phyloP scores from a whole-genome alignment of 768 basidiomycete species.

The Clavaria fumosa region DNA sequence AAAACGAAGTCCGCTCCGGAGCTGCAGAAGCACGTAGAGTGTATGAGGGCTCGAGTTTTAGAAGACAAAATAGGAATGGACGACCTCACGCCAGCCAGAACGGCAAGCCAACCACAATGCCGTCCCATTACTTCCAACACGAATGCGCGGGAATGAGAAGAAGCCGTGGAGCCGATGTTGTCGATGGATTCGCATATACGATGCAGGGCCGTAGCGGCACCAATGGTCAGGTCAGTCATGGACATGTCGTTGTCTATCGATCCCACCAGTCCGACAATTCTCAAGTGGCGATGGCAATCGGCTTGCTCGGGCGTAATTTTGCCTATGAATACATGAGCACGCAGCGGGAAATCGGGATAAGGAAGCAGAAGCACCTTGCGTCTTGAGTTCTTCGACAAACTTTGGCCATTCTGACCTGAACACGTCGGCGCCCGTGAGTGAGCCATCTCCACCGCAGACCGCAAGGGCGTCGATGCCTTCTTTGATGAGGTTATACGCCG shows the following conservation, averaged over 20 bases:
- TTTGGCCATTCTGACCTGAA: constrained; percentile 90
- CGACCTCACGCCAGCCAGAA: constrained; percentile 87
- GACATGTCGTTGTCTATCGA: constrained; percentile 99
- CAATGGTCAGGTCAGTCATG: constrained; percentile 93
- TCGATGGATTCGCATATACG: constrained; percentile 97
- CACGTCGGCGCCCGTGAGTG: constrained; percentile 88
- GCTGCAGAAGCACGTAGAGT: constrained; percentile 21
- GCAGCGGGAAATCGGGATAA: background rate
- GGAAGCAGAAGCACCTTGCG: constrained; percentile 31
- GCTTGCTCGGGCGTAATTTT: constrained; percentile 65
- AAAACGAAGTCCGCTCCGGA: constrained; percentile 95
- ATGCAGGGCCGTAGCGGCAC: constrained; percentile 88
- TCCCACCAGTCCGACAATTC: constrained; percentile 96
- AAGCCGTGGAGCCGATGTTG: constrained; percentile 93
- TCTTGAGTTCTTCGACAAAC: constrained; percentile 54
- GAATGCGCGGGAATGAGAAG: constrained; percentile 92
- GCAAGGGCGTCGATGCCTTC: constrained; percentile 96
- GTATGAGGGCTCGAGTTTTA: too few species aligned
- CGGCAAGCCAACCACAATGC: constrained; percentile 97
- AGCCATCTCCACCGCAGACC: constrained; percentile 96
- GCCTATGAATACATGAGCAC: constrained; percentile 24
- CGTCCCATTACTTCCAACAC: constrained; percentile 99
- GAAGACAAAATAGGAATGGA: too few species aligned
- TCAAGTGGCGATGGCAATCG: constrained; percentile 64
- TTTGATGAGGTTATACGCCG: constrained; percentile 82